Base-by-base conservation (phyloP, 1,284 basidiomycete genomes). In the Rhodotorula sp. region DNA sequence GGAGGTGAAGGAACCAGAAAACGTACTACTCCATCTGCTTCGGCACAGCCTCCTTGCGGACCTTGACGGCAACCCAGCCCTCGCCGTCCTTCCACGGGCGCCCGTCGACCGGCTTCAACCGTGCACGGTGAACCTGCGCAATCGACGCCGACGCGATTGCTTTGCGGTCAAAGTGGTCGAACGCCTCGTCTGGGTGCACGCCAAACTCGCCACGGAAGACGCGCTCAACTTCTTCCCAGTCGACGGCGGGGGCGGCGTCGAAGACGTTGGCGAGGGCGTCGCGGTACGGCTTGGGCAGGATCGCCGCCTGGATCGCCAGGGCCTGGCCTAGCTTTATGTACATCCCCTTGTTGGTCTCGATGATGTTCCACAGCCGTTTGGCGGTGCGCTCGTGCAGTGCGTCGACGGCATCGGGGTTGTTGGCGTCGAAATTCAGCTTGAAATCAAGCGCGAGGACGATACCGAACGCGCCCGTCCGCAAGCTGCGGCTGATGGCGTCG, bases 21-120 rank as follows among this genome's bases (percentile, higher is more conserved):
- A 67, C 74, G 64, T 14, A 77, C 77, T 69, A 92, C 71, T 91
- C 88, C 82, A 91, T 89, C 82, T 96, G 93, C 77, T 87, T 91
- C 64, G 84, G 85, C 23, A 96, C 91, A 45, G 88, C 90, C 0
- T 91, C 92, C 77, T 93, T 94, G 82, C 95, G 91, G n/a, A 93
- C 84, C 82, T 95, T 95, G 74, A 96, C 92, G 0, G 92, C 93
- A 2, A 95, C 92, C 85, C 81, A 75, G 3, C 71, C 77, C 27
- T 78, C 66, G n/a, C 12, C 48, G 59, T 77, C 88, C 86, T 74
- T 85, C 82, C 77, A 83, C 84, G 44, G 60, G 53, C 45, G 62
- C 8, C 67, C 74, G 8, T 46, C 49, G 41, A 56, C 81, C 50
- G 84, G 83, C 74, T 85, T 87, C 46, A 92, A 81, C 58, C 85